A percentile compares a stretch with the other conserved stretches of the same genome.
Conservation (phyloP, 1,284 basidiomycete genomes). For the Meripilus lineatus region DNA sequence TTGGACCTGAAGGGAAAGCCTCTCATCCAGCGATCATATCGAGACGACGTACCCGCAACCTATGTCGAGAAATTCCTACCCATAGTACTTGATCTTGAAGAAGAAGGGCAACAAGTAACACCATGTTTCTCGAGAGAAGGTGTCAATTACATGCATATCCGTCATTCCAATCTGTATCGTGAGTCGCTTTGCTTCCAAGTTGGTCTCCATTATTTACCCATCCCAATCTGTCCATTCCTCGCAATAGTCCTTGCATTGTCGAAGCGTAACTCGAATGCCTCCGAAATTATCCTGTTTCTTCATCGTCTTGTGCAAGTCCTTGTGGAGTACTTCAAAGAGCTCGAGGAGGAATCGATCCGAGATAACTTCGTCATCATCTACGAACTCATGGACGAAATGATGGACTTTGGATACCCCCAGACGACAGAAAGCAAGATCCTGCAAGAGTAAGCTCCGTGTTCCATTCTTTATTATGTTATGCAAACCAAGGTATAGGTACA, state of each 20-base stretch:
- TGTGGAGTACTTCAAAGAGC: slow-evolving; percentile 98
- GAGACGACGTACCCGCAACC: slow-evolving; percentile 90
- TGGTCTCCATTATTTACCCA: slow-evolving; percentile 1
- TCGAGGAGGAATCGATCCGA: slow-evolving; percentile 97
- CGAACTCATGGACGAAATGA: slow-evolving; percentile 99
- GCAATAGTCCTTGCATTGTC: slow-evolving; percentile 87
- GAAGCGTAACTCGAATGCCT: slow-evolving; percentile 94
- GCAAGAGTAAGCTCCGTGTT: slow-evolving; percentile 69
- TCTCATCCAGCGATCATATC: slow-evolving; percentile 95
- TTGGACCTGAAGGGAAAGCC: slow-evolving; percentile 99
- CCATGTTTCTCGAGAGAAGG: slow-evolving; percentile 95
- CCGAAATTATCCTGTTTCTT: slow-evolving; percentile 95
- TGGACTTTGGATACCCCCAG: slow-evolving; percentile 99
- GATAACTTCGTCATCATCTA: slow-evolving; percentile 99
- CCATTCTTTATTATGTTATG: not conserved
- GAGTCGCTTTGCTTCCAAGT: slow-evolving; percentile 29
- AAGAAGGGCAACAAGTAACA: slow-evolving; percentile 91
- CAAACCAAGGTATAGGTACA: slow-evolving; percentile 62
- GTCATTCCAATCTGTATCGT: slow-evolving; percentile 98
- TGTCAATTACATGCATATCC: slow-evolving; percentile 98
- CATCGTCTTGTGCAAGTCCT: slow-evolving; percentile 89
- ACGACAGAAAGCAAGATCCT: slow-evolving; percentile 99
- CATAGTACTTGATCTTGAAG: slow-evolving; percentile 93
- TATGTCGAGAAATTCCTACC: slow-evolving; percentile 95
- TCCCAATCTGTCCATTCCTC: slow-evolving; percentile 1